These are phyloP conservation scores for Stramenopiles sp. DNA, from an alignment of 352 stramenopile genomes.

Conservation along the genomic window DNA sequence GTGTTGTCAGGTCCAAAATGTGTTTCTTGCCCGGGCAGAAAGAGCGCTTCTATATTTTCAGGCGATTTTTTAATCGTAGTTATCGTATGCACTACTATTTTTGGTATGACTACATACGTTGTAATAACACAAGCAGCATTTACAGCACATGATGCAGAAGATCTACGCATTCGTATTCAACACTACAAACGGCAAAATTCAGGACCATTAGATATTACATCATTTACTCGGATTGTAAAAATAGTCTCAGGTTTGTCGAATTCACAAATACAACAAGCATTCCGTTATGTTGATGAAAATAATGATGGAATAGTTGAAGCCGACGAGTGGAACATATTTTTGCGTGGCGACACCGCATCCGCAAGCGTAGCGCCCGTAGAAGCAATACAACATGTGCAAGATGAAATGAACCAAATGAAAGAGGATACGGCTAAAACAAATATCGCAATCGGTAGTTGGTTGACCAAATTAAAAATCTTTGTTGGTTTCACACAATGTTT, in stretches of 20 bases:
- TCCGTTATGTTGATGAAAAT: not conserved
- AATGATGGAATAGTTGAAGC: not conserved
- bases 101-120: no score
- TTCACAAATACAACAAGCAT: not conserved
- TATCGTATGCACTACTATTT: no score
- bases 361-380: no score
- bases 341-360: no score
- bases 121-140: not conserved
- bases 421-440: not conserved
- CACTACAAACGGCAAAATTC: no score
- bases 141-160: not conserved
- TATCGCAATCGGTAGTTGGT: not conserved
- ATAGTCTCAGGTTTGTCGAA: not conserved
- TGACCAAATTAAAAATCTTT: constrained; percentile 1
- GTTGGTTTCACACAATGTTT: not conserved
- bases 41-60: not conserved
- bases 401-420: not conserved
- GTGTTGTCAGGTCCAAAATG: not conserved
- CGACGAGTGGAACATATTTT: not conserved
- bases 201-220: no score
- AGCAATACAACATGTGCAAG: not conserved
- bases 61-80: not conserved
- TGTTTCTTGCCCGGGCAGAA: not conserved
- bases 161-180: not conserved
- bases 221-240: no score